Conservation (phyloP, 306 rosid species). For the Vicia sativa region DNA sequence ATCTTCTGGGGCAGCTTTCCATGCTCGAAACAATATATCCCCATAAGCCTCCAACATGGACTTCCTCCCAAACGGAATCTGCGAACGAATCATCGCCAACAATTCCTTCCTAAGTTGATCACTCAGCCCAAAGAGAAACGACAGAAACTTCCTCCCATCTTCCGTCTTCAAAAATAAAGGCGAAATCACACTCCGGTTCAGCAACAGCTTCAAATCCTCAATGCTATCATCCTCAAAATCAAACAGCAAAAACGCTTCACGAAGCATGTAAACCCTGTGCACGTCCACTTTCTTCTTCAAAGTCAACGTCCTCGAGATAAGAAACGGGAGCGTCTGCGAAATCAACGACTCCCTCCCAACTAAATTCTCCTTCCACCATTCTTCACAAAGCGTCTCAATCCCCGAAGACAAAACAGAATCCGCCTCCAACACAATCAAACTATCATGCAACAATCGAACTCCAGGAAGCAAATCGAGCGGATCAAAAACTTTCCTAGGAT, state of each 20-base stretch:
- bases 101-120: conserved; percentile 68
- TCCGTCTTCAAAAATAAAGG: conserved; percentile 78
- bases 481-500: conserved; percentile 58
- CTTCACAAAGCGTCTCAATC: conserved; percentile 65
- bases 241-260: conserved; percentile 70
- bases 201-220: conserved; percentile 71
- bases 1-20: conserved; percentile 64
- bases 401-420: conserved; percentile 55
- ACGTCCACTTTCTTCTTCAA: conserved; percentile 79
- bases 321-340: conserved; percentile 74
- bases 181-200: conserved; percentile 67
- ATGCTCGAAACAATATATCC: conserved; percentile 80
- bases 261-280: conserved; percentile 69
- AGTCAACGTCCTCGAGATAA: conserved; percentile 68
- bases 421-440: conserved; percentile 62
- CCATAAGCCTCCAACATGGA: conserved; percentile 86
- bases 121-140: conserved; percentile 68
- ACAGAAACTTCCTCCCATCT: conserved; percentile 79
- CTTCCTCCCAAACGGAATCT: conserved; percentile 86
- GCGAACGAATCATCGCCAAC: conserved; percentile 85
- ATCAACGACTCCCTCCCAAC: conserved; percentile 67
- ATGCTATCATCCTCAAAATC: conserved; percentile 88
- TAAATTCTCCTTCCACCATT: conserved; percentile 87
- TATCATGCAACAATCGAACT: conserved; percentile 65
- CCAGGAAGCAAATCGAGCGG: conserved; percentile 58